phyloP scores from a whole-genome alignment of 1,284 basidiomycete genomes.

The Trametes versicolor region DNA sequence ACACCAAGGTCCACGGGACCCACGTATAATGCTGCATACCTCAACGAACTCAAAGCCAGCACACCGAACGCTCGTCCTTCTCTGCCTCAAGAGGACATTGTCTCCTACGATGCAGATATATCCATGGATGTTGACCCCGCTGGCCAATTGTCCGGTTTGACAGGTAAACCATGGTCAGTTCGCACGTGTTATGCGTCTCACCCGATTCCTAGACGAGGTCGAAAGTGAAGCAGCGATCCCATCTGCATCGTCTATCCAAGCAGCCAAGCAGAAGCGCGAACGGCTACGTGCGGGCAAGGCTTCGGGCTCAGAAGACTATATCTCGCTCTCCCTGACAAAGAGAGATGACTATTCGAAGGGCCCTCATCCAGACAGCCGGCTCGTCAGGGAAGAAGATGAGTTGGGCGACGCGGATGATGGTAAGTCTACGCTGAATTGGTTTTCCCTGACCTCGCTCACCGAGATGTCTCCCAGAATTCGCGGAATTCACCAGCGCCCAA shows the following conservation, averaged over 20 bases:
- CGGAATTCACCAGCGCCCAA: slow-evolving; percentile 90
- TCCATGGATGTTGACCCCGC: slow-evolving; percentile 58
- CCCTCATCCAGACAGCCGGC: slow-evolving; percentile 89
- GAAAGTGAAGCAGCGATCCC: slow-evolving; percentile 66
- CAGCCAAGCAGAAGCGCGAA: slow-evolving; percentile 84
- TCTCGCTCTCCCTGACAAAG: slow-evolving; percentile 80
- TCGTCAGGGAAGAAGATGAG: slow-evolving; percentile 91
- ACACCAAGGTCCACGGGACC: slow-evolving; percentile 58
- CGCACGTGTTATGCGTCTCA: not conserved
- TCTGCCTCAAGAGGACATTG: slow-evolving; percentile 40
- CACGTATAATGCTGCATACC: slow-evolving; percentile 80
- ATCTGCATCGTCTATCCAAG: slow-evolving; percentile 77
- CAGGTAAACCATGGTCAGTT: slow-evolving; percentile 4
- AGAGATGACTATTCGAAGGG: slow-evolving; percentile 64
- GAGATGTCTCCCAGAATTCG: slow-evolving; percentile 71
- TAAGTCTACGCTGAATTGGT: slow-evolving; percentile 47
- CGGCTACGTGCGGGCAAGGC: slow-evolving; percentile 57
- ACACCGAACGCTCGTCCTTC: slow-evolving; percentile 71
- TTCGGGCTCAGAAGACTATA: slow-evolving; percentile 73
- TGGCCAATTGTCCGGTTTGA: slow-evolving; percentile 46
- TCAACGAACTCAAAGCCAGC: slow-evolving; percentile 85
- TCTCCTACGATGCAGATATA: slow-evolving; percentile 59
- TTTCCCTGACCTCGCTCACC: slow-evolving; percentile 13
- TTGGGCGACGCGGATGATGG: slow-evolving; percentile 93
- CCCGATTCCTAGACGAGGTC: slow-evolving; percentile 24